Evolutionary conservation across 2,329 filamentous ascomycete genomes (phyloP).

Genomic region (Hypoxylon rubiginosum): DNA sequence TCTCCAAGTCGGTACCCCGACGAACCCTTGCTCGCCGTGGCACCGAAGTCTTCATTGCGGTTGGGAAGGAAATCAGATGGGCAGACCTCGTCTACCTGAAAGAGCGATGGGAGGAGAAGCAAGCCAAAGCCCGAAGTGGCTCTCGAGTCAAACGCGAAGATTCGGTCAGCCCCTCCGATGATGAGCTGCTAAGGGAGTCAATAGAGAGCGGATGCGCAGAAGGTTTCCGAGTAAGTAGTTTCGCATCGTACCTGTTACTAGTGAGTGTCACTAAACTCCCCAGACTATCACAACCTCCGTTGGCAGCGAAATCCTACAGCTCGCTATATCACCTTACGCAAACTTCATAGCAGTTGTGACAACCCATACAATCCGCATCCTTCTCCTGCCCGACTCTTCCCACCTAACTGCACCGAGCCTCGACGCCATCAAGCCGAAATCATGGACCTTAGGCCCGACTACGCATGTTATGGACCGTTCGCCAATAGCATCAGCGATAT

Average conservation of each 20-base stretch:
- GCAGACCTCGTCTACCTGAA: conserved; percentile 86
- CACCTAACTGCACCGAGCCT: conserved; percentile 79
- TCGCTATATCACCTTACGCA: conserved; percentile 84
- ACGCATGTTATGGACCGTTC: conserved; percentile 90
- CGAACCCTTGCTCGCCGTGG: conserved; percentile 83
- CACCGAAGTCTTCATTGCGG: conserved; percentile 89
- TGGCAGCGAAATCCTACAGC: conserved; percentile 85
- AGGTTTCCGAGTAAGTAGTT: conserved; percentile 63
- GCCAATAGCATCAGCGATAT: conserved; percentile 83
- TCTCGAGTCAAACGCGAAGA: conserved; percentile 64
- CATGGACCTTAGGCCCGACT: conserved; percentile 91
- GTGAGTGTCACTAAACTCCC: conserved; percentile 26
- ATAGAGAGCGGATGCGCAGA: conserved; percentile 51
- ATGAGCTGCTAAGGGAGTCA: conserved; percentile 49
- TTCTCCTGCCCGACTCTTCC: conserved; percentile 83
- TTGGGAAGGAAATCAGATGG: conserved; percentile 93
- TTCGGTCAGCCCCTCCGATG: conserved; percentile 54
- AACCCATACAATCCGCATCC: conserved; percentile 88
- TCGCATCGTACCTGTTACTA: conserved; percentile 1
- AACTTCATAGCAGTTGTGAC: conserved; percentile 89
- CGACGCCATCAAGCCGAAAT: conserved; percentile 81
- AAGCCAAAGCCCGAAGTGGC: conserved; percentile 52
- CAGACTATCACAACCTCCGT: conserved; percentile 83
- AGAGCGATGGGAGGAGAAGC: conserved; percentile 65
- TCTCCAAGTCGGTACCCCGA: conserved; percentile 61